Conservation (phyloP, 1,284 basidiomycete genomes). For the Pyrrhoderma lamaoense region DNA sequence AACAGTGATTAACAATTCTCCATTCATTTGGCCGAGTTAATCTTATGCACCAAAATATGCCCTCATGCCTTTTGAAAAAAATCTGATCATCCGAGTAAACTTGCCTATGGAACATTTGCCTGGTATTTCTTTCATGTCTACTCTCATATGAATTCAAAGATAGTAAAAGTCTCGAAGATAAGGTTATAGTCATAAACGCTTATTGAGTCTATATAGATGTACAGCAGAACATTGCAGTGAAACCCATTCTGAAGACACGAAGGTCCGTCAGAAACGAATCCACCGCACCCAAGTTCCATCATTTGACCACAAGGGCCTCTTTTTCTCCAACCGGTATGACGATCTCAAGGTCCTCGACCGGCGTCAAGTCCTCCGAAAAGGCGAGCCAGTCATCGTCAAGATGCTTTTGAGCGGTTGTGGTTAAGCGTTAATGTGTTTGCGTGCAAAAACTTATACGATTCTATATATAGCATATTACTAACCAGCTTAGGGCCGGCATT, state of each 20-base stretch:
- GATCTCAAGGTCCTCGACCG: slow-evolving; percentile 81
- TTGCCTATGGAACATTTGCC: too few relatives aligned
- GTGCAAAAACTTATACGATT: slow-evolving; percentile 25
- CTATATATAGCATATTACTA: slow-evolving; percentile 21
- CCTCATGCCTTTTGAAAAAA: too few relatives aligned
- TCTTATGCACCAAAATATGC: too few relatives aligned
- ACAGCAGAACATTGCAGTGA: slow-evolving; percentile 83
- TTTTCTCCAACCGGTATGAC: slow-evolving; percentile 71
- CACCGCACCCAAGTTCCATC: slow-evolving; percentile 85
- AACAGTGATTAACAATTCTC: too few relatives aligned
- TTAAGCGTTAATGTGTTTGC: too few relatives aligned
- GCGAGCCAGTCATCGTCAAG: slow-evolving; percentile 75
- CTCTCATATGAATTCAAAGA: too few relatives aligned
- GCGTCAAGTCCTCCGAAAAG: slow-evolving; percentile 53
- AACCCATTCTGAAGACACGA: slow-evolving; percentile 60
- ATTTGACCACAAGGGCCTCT: slow-evolving; percentile 30
- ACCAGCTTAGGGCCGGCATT: slow-evolving; percentile 12
- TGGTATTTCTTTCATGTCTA: too few relatives aligned
- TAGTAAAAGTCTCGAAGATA: too few relatives aligned
- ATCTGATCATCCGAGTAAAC: too few relatives aligned
- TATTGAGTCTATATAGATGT: slow-evolving; percentile 33
- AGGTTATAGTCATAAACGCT: too few relatives aligned
- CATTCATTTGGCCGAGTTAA: too few relatives aligned
- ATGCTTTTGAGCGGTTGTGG: slow-evolving; percentile 77
- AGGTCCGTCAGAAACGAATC: slow-evolving; percentile 46